Conservation (phyloP, 306 rosid genomes). For the Trifolium fragiferum region DNA sequence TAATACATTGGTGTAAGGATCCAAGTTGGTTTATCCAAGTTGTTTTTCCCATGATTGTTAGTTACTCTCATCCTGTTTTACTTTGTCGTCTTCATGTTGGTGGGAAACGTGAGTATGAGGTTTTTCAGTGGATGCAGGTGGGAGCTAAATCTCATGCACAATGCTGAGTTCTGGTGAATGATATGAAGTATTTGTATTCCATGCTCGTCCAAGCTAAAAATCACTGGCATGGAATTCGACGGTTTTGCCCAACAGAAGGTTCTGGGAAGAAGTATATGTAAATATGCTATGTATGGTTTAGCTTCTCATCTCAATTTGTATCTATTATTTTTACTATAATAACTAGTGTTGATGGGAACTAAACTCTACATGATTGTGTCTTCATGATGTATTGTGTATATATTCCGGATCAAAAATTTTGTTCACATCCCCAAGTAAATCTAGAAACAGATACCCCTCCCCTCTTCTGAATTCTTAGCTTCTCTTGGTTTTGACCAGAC, state of each 20-base stretch:
- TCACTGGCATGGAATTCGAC: constrained; percentile 27
- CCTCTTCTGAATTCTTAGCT: not conserved
- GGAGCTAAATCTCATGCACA: constrained; percentile 53
- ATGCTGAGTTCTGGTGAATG: constrained; percentile 37
- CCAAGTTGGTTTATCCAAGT: too few relatives aligned
- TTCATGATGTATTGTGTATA: constrained; percentile 46
- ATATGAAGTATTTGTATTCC: constrained; percentile 44
- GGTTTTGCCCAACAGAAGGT: constrained; percentile 50
- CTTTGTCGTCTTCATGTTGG: constrained; percentile 37
- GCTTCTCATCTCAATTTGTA: constrained; percentile 65
- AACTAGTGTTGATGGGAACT: constrained; percentile 59
- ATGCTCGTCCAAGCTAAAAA: constrained; percentile 58
- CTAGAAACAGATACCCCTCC: not conserved
- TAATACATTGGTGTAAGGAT: too few relatives aligned
- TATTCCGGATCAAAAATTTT: constrained; percentile 54
- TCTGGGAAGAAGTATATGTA: constrained; percentile 56
- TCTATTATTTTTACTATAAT: constrained; percentile 44
- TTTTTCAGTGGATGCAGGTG: constrained; percentile 80
- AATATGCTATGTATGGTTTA: constrained; percentile 63
- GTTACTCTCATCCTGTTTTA: constrained; percentile 11
- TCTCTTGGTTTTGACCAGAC: too few relatives aligned
- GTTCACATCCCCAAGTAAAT: constrained; percentile 40
- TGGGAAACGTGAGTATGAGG: constrained; percentile 48
- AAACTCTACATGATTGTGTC: constrained; percentile 50
- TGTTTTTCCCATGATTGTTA: too few relatives aligned